Percentiles rank a stretch among this genome's conserved stretches.
Conservation (phyloP, 1,139 yeast species). For the Suhomyces panamericanus region DNA sequence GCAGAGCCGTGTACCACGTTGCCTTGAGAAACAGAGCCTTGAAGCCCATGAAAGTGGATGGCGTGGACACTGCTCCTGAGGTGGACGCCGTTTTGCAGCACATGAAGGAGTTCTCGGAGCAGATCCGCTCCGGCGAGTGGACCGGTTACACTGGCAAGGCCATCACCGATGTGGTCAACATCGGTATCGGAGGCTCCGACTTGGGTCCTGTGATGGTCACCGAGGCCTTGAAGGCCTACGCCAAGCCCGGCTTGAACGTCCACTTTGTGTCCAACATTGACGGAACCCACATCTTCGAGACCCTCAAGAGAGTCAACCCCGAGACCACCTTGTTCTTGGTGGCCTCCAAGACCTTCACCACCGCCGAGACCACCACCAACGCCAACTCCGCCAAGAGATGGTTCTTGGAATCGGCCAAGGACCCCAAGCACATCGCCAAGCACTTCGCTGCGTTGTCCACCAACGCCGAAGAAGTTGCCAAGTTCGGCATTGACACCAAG, state of each 20-base stretch:
- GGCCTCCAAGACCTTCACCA: conserved; percentile 98
- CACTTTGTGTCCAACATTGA: conserved; percentile 98
- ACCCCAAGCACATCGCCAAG: conserved; percentile 77
- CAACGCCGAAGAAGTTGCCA: conserved; percentile 83
- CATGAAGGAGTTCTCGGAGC: conserved; percentile 92
- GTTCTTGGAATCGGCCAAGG: conserved; percentile 78
- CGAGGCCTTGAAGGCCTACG: conserved; percentile 91
- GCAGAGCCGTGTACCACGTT: conserved; percentile 94
- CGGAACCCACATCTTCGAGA: conserved; percentile 96
- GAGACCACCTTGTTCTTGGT: conserved; percentile 93
- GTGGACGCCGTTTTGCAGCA: conserved; percentile 89
- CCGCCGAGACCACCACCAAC: conserved; percentile 96
- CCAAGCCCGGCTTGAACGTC: conserved; percentile 70
- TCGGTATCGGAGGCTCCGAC: conserved; percentile 99
- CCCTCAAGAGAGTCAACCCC: conserved; percentile 71
- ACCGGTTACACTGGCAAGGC: conserved; percentile 94
- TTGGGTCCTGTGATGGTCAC: conserved; percentile 99
- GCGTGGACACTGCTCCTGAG: conserved; percentile 82
- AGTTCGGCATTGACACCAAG: conserved; percentile 94
- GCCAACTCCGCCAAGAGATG: conserved; percentile 93
- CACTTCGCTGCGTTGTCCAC: conserved; percentile 97
- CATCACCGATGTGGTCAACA: conserved; percentile 92
- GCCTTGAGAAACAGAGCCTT: conserved; percentile 91
- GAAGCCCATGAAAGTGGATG: conserved; percentile 85
- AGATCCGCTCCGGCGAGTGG: conserved; percentile 91